Evolutionary conservation across 2,329 filamentous ascomycete genomes (phyloP), one percentile per base, ranked within the genome.

Genomic region (Diaporthe velutina): DNA sequence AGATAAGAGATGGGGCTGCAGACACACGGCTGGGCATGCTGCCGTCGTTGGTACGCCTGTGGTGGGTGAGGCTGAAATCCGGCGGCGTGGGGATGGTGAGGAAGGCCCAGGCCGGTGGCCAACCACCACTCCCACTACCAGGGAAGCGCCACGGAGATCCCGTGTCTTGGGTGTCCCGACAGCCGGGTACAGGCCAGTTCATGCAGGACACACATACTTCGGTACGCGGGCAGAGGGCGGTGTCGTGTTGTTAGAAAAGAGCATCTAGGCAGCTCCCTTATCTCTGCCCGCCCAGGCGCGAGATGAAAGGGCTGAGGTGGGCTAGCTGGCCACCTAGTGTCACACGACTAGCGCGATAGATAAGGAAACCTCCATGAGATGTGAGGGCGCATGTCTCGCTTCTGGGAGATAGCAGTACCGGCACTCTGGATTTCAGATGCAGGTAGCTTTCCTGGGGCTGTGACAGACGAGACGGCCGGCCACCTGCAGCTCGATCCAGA

Each of bases 281-380:
- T 67, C 64, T 67, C 15, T 50, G 45, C 30, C 25, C 33, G 64
- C 61, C 61, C 45, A 67, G 64, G 45, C 64, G 64, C 64, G 64
- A 68, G 33, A 8, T 30, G 17, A 19, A 19, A 22, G 8, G 48
- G 64, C 64, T 54, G 48, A 40, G 64, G 48, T 19, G 48, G 33
- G n/a, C 30, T 54, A 40, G 17, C 45, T 38, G 10, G 5, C 35
- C 10, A 38, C 35, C 35, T 52, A 25, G 28, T 67, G 42, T 9
- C 42, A 10, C 12, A 19, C 61, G 22, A 38, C 28, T 25, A 7
- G 64, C 33, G 45, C n/a, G n/a, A 9, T 8, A 54, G 64, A 68
- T 40, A 52, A 52, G 30, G 45, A 28, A 38, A 13, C 22, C 55
- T 25, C 25, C 25, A 28, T 12, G 25, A 22, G 30, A 22, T 8